Percentiles rank a stretch among this genome's conserved stretches.
Evolutionary conservation across 345 rosid genomes (phyloP).

Genomic region (Stellera chamaejasme): DNA sequence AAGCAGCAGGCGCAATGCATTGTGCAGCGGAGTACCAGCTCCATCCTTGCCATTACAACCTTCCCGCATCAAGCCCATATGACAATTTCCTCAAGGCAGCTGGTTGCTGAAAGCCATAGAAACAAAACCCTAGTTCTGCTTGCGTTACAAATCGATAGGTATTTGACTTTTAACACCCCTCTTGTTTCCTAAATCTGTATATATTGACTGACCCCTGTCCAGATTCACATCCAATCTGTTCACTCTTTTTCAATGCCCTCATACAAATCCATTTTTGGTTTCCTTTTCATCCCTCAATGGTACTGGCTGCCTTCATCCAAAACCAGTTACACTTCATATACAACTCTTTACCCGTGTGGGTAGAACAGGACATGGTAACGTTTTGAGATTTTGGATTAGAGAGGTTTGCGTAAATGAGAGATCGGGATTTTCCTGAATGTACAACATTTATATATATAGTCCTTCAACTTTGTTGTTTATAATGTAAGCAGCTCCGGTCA

Average conservation of each 20-base stretch:
- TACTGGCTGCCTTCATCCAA: conserved; percentile 41
- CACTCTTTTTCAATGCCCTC: too few species aligned
- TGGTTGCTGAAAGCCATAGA: conserved; percentile 30
- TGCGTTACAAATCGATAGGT: too few species aligned
- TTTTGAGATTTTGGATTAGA: background rate
- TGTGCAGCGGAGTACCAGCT: conserved; percentile 40
- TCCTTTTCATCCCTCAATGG: conserved; percentile 16
- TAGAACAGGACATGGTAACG: conserved; percentile 15
- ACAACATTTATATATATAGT: too few species aligned
- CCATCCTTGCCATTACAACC: conserved; percentile 34
- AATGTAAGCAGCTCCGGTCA: too few species aligned
- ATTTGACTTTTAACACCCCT: background rate
- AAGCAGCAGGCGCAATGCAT: conserved; percentile 13
- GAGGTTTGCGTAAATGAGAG: background rate
- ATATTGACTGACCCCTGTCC: too few species aligned
- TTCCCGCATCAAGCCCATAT: conserved; percentile 53
- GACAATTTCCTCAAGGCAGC: conserved; percentile 56
- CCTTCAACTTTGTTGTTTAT: too few species aligned
- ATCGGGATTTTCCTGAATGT: too few species aligned
- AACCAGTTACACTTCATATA: conserved; percentile 13
- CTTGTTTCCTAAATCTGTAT: background rate
- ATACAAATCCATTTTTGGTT: background rate
- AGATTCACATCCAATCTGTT: too few species aligned
- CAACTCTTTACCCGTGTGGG: conserved; percentile 20
- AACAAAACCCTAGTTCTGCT: too few species aligned